phyloP scores from a whole-genome alignment of 2,329 filamentous ascomycete genomes.

The Neonectria neomacrospora region DNA sequence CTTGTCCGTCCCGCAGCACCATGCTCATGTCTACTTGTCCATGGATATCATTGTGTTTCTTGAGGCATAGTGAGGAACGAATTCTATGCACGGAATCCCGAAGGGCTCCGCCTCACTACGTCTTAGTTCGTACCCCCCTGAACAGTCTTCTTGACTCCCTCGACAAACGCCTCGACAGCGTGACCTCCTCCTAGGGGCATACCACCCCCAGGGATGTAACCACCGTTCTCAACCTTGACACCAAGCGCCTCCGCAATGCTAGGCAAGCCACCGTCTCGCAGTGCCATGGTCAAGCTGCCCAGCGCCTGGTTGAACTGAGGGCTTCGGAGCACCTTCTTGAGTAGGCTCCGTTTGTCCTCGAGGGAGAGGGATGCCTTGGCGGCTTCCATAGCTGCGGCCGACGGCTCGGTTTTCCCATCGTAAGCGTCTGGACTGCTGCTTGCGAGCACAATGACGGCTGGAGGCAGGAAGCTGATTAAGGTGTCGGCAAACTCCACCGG shows the following conservation, averaged over 20 bases:
- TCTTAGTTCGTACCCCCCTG: slow-evolving; percentile 61
- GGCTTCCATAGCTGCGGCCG: slow-evolving; percentile 73
- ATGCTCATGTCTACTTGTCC: slow-evolving; percentile 26
- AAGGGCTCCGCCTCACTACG: neutral
- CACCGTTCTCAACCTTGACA: slow-evolving; percentile 85
- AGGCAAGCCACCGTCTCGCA: slow-evolving; percentile 90
- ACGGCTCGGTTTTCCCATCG: slow-evolving; percentile 71
- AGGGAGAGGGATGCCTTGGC: slow-evolving; percentile 79
- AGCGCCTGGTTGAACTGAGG: slow-evolving; percentile 93
- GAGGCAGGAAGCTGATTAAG: slow-evolving; percentile 82
- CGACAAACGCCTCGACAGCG: slow-evolving; percentile 89
- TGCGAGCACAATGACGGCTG: slow-evolving; percentile 79
- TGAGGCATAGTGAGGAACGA: slow-evolving; percentile 13
- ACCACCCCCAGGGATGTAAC: slow-evolving; percentile 78
- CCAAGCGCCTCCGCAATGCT: slow-evolving; percentile 88
- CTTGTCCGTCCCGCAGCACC: slow-evolving; percentile 10
- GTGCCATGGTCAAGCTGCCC: slow-evolving; percentile 83
- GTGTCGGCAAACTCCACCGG: slow-evolving; percentile 76
- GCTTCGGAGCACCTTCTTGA: slow-evolving; percentile 85
- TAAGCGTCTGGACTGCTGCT: slow-evolving; percentile 70
- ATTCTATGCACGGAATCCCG: slow-evolving; percentile 2
- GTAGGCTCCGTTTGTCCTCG: slow-evolving; percentile 80
- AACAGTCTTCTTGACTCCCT: slow-evolving; percentile 85
- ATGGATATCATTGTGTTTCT: slow-evolving; percentile 21
- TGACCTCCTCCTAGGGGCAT: slow-evolving; percentile 89